These are phyloP conservation scores for Nidularia pulvinata DNA, from an alignment of 768 basidiomycete species.

Conservation along the genomic window DNA sequence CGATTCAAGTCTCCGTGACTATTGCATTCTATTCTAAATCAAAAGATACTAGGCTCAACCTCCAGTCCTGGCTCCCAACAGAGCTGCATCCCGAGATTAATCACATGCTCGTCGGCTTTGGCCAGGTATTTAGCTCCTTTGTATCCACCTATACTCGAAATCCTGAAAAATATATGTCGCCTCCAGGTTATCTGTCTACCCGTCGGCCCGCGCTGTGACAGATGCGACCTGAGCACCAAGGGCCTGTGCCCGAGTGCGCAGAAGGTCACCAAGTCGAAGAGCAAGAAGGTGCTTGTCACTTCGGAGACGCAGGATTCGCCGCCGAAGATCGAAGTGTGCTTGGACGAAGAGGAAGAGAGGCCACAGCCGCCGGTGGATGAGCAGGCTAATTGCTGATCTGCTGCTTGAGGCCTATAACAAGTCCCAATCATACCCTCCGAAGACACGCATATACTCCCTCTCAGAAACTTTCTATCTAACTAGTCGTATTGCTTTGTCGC, in stretches of 20 bases:
- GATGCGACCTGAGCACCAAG: slow-evolving; percentile 54
- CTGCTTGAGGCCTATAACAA: too few relatives aligned
- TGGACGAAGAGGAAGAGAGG: slow-evolving; percentile 21
- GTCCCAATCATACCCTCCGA: too few relatives aligned
- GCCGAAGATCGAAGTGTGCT: slow-evolving; percentile 27
- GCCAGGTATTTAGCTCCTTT: slow-evolving; percentile 74
- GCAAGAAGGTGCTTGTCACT: slow-evolving; percentile 19
- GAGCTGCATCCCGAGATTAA: slow-evolving; percentile 78
- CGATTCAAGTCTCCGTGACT: background rate
- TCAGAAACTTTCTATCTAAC: too few relatives aligned
- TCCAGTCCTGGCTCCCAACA: slow-evolving; percentile 83
- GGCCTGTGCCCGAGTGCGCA: slow-evolving; percentile 70
- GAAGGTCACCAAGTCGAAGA: slow-evolving; percentile 14
- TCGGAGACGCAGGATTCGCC: slow-evolving; percentile 11
- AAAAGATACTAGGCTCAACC: slow-evolving; percentile 49
- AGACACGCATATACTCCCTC: too few relatives aligned
- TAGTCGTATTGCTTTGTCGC: too few relatives aligned
- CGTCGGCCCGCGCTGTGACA: slow-evolving; percentile 61
- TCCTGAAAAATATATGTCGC: too few relatives aligned
- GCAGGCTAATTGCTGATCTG: background rate
- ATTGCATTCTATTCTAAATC: background rate
- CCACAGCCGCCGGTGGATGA: background rate
- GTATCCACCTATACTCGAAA: too few relatives aligned
- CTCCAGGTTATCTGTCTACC: slow-evolving; percentile 67
- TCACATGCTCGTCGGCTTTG: slow-evolving; percentile 81